Conservation (phyloP, 2,329 filamentous ascomycete species). For the Basipetospora chlamydospora region DNA sequence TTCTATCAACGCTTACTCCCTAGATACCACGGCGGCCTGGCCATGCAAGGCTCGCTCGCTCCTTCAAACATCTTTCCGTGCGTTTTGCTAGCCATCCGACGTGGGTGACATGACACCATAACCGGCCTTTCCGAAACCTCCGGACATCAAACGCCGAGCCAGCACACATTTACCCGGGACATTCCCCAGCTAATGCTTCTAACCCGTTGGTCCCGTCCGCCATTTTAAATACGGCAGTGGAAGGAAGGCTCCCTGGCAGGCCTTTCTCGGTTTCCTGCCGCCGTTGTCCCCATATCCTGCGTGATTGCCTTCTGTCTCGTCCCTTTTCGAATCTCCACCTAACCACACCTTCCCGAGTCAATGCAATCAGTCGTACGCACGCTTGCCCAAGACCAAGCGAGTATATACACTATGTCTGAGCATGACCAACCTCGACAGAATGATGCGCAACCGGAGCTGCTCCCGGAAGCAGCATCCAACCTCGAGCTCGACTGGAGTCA, state of each 20-base stretch:
- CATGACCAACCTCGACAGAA: not conserved
- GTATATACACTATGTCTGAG: not conserved
- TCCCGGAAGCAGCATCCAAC: not conserved
- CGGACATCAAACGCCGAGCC: not conserved
- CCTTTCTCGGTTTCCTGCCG: not conserved
- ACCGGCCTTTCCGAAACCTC: too few species aligned
- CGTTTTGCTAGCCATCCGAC: too few species aligned
- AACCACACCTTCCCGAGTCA: not conserved
- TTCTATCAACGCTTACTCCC: too few species aligned
- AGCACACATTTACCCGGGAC: not conserved
- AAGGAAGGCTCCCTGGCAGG: not conserved
- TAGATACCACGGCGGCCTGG: too few species aligned
- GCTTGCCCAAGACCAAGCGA: not conserved
- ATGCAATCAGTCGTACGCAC: not conserved
- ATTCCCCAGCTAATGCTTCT: not conserved
- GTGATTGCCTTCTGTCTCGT: not conserved
- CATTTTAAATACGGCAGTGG: not conserved
- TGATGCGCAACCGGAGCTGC: not conserved
- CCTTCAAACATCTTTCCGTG: too few species aligned
- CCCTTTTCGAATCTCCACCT: not conserved
- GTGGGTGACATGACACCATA: too few species aligned
- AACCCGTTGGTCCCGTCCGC: not conserved
- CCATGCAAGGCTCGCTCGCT: too few species aligned
- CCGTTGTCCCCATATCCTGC: not conserved
- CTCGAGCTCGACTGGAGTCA: not conserved